Evolutionary conservation across 371 early-diverging fungal genomes (phyloP).

Genomic region (Dichotomocladium elegans): DNA sequence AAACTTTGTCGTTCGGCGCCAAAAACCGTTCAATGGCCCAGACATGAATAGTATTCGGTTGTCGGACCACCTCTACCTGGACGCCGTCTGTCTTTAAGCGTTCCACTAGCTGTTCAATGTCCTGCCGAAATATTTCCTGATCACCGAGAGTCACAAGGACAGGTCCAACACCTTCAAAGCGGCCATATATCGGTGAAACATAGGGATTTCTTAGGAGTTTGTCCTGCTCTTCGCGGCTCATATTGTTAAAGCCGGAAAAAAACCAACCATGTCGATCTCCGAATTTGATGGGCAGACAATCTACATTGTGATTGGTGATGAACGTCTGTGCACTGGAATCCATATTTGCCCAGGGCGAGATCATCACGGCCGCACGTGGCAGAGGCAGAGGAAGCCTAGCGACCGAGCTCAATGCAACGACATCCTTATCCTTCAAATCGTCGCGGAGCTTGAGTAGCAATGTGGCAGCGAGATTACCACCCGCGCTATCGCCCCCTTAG

Average conservation of each 20-base stretch:
- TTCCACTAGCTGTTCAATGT: constrained; percentile 16
- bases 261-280: background rate
- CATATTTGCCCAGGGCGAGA: constrained; percentile 34
- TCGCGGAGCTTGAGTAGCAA: constrained; percentile 14
- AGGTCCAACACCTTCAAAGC: constrained; percentile 22
- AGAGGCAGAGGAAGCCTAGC: constrained; percentile 14
- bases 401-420: constrained; percentile 7
- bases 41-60: constrained; percentile 21
- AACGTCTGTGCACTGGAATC: constrained; percentile 14
- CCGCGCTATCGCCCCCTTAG: constrained; percentile 37
- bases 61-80: constrained; percentile 20
- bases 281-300: constrained; percentile 1
- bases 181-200: constrained; percentile 20
- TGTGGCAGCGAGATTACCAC: constrained; percentile 28
- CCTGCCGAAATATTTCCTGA: constrained; percentile 25
- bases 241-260: background rate
- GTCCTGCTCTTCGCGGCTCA: constrained; percentile 6
- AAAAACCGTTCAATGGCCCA: constrained; percentile 20
- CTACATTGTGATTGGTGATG: constrained; percentile 5
- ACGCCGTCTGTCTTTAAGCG: constrained; percentile 18
- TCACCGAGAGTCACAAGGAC: constrained; percentile 25
- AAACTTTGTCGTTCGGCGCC: constrained; percentile 7
- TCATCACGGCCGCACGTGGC: constrained; percentile 21
- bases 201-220: constrained; percentile 12
- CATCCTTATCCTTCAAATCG: constrained; percentile 2